phyloP scores from a whole-genome alignment of 352 stramenopile species.

The Phytopythium delawarense region DNA sequence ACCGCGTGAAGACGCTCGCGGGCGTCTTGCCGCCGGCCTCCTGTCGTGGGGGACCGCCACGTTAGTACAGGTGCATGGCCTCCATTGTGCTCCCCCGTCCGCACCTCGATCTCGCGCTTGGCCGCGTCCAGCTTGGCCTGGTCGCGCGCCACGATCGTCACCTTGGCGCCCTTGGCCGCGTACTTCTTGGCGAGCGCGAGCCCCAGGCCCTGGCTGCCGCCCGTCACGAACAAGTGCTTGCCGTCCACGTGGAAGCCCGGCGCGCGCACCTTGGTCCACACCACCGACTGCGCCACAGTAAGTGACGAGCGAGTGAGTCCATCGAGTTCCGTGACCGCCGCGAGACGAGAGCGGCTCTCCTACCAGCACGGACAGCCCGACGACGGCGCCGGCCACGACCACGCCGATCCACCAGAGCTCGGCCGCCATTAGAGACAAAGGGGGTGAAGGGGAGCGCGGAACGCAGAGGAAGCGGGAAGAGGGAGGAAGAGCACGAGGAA shows the following conservation, averaged over 20 bases:
- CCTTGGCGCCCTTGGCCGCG: conserved; percentile 57
- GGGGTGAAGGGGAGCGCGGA: neutral
- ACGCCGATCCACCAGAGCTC: conserved; percentile 48
- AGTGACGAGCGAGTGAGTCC: neutral
- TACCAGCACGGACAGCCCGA: conserved; percentile 53
- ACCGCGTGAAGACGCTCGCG: conserved; percentile 56
- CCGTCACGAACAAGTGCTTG: conserved; percentile 83
- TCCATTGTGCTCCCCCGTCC: neutral
- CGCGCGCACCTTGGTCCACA: conserved; percentile 54
- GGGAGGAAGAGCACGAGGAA: neutral
- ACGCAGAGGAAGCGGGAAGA: neutral
- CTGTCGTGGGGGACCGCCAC: neutral
- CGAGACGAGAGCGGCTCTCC: neutral
- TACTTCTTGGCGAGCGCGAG: conserved; percentile 69
- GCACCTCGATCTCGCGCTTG: conserved; percentile 52
- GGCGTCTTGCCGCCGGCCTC: conserved; percentile 21
- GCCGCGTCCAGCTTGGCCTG: conserved; percentile 55
- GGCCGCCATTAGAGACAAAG: conserved; percentile 18
- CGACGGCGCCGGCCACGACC: conserved; percentile 32
- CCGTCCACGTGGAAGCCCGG: conserved; percentile 70
- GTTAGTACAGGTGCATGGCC: neutral
- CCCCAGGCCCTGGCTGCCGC: conserved; percentile 64
- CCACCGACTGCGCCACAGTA: conserved; percentile 37
- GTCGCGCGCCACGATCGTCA: conserved; percentile 67
- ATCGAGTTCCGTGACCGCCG: neutral